These are phyloP conservation scores for Lithospermum erythrorhizon DNA, from an alignment of 257 asterid genomes.

Conservation along the genomic window DNA sequence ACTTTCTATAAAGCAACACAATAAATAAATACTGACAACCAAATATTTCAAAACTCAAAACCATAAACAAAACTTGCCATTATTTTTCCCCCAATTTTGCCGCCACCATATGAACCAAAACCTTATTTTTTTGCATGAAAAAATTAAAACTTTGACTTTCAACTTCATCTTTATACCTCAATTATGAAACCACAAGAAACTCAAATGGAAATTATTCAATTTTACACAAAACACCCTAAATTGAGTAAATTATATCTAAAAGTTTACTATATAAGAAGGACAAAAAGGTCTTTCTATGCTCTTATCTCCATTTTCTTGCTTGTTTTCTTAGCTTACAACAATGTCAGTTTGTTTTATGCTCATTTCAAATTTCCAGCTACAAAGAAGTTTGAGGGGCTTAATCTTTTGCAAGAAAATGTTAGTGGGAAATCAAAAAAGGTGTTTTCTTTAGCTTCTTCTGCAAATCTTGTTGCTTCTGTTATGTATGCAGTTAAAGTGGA, in stretches of 20 bases:
- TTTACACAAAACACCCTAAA: slow-evolving; percentile 5
- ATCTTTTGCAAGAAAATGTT: slow-evolving; percentile 32
- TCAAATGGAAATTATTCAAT: slow-evolving; percentile 24
- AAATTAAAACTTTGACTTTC: slow-evolving; percentile 7
- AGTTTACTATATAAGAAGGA: slow-evolving; percentile 19
- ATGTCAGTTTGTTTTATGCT: slow-evolving; percentile 40
- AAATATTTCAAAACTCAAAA: slow-evolving; percentile 4
- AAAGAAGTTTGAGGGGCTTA: slow-evolving; percentile 22
- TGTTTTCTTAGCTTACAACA: slow-evolving; percentile 47
- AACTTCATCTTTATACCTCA: slow-evolving; percentile 11
- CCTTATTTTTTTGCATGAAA: not conserved
- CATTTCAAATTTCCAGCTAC: slow-evolving; percentile 36
- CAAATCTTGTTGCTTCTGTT: slow-evolving; percentile 17
- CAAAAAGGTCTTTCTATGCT: slow-evolving; percentile 40
- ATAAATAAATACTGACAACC: slow-evolving; percentile 1
- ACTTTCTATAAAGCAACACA: not conserved
- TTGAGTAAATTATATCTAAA: slow-evolving; percentile 5
- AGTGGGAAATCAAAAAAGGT: slow-evolving; percentile 46
- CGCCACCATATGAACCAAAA: slow-evolving; percentile 12
- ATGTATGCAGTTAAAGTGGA: slow-evolving; percentile 27
- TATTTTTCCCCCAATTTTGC: slow-evolving; percentile 20
- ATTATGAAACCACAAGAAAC: slow-evolving; percentile 17
- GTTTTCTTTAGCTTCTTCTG: slow-evolving; percentile 26
- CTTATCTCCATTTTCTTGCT: slow-evolving; percentile 35
- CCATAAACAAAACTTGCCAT: slow-evolving; percentile 2